A percentile compares a stretch with the other conserved stretches of the same genome.
phyloP scores from a whole-genome alignment of 2,329 filamentous ascomycete species.

The Dactylella cylindrospora region DNA sequence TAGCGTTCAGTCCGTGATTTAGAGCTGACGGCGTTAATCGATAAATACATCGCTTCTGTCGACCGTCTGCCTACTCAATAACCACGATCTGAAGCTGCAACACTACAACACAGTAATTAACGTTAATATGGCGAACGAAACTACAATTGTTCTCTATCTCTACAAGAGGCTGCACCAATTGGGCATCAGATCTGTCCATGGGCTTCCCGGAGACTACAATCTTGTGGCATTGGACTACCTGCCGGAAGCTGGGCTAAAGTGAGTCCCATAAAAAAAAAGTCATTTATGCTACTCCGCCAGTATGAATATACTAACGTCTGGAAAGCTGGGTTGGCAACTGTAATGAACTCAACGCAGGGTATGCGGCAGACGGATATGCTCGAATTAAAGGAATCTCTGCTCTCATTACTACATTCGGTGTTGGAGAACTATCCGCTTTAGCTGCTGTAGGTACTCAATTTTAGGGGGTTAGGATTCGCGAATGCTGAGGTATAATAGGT shows the following conservation, averaged over 20 bases:
- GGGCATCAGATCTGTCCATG: slow-evolving; percentile 66
- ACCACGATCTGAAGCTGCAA: too few species aligned
- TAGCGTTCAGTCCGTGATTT: too few species aligned
- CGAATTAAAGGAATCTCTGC: slow-evolving; percentile 70
- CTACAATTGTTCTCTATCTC: slow-evolving; percentile 58
- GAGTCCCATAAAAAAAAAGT: background rate
- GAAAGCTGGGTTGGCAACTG: slow-evolving; percentile 57
- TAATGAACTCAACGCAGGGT: slow-evolving; percentile 74
- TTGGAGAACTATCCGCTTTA: slow-evolving; percentile 69
- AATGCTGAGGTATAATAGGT: slow-evolving; percentile 50
- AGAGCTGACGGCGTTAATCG: too few species aligned
- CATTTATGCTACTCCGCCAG: slow-evolving; percentile 57
- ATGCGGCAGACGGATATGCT: slow-evolving; percentile 78
- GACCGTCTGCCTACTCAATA: too few species aligned
- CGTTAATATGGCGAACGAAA: slow-evolving; percentile 35
- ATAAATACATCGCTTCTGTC: too few species aligned
- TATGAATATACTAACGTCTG: background rate
- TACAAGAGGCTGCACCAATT: slow-evolving; percentile 66
- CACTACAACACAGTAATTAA: slow-evolving; percentile 17
- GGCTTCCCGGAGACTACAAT: slow-evolving; percentile 74
- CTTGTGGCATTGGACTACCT: slow-evolving; percentile 69
- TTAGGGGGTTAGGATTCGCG: background rate
- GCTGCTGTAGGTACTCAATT: slow-evolving; percentile 58
- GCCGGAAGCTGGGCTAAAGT: slow-evolving; percentile 59
- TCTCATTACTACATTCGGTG: slow-evolving; percentile 73